Evolutionary conservation across 306 rosid species (phyloP), one percentile per base, ranked within the genome.

Genomic region (Cajanus cajan): DNA sequence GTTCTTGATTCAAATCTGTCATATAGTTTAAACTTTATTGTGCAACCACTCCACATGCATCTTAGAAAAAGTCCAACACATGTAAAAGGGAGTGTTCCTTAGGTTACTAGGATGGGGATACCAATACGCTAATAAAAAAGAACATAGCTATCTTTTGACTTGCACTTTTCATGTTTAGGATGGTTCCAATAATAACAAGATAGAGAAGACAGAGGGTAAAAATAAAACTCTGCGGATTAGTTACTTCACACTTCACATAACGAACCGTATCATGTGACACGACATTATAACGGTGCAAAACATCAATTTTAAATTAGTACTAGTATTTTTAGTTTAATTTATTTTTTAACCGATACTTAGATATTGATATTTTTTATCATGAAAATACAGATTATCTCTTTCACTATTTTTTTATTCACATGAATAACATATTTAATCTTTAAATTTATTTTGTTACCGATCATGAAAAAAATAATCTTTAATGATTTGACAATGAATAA

Each of bases 1-100:
- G 3, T 40, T 16, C 22, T 4, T 57, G 74, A 80, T 81, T 61
- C 61, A 66, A 72, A 59, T 68, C 34, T n/a, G n/a, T 61, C 28
- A 44, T 4, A 3, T 37, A 37, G 55, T 68, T 80, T 31, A 58
- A 78, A 72, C 54, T 74, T 41, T 25, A 21, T 10, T 12, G 61
- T 54, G 15, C 85, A 82, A 65, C 77, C 13, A 80, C 85, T 80
- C 73, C 85, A 83, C 85, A 73, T 73, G 89, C 77, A 43, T 77
- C 21, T 54, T 7, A 74, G 54, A 71, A 15, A 77, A 73, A 80
- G 57, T 61, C 7, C 5, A 28, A 14, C 2, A 14, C 2, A 33
- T 2, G 68, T 13, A 61, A 61, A 31, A 21, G 11, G 22, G 16
- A 39, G 12, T 24, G 33, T 71, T 28, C 9, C 8, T 31, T 44